Evolutionary conservation across 179 eudicot genomes (phyloP).

Genomic region (Drosera spatulata): DNA sequence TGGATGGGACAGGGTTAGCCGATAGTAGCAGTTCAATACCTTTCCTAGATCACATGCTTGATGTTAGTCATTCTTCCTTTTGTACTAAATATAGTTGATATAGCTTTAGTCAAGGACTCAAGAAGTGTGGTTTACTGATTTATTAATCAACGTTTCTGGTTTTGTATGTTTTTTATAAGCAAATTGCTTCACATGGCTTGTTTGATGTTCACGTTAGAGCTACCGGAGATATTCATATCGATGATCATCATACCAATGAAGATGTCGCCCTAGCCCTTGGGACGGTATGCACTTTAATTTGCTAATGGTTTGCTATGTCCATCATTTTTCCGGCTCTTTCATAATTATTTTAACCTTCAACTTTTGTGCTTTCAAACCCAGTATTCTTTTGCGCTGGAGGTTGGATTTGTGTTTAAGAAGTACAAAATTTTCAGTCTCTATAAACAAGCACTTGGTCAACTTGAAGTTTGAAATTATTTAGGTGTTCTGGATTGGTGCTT

Average conservation of each 20-base stretch:
- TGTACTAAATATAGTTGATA: not conserved
- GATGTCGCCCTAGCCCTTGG: constrained; percentile 98
- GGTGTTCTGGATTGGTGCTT: not conserved
- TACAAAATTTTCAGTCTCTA: too few species aligned
- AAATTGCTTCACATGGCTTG: constrained; percentile 95
- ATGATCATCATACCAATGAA: constrained; percentile 98
- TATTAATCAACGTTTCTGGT: too few species aligned
- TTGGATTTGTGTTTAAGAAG: too few species aligned
- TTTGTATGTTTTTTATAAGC: constrained; percentile 28
- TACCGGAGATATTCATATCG: constrained; percentile 88
- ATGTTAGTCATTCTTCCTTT: constrained; percentile 39
- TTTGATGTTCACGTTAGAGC: constrained; percentile 94
- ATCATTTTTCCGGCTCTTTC: not conserved
- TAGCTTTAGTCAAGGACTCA: not conserved
- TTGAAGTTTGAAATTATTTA: too few species aligned
- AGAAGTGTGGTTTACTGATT: not conserved
- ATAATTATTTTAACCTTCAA: too few species aligned
- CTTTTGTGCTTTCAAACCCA: too few species aligned
- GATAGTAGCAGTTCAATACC: constrained; percentile 83
- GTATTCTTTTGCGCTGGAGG: too few species aligned
- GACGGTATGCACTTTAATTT: constrained; percentile 37
- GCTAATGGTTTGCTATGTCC: not conserved
- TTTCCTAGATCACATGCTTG: constrained; percentile 96
- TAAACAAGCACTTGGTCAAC: too few species aligned
- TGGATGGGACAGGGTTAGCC: constrained; percentile 91